Base-by-base conservation (phyloP, 805 yeast genomes). In the Saturnispora diversa region DNA sequence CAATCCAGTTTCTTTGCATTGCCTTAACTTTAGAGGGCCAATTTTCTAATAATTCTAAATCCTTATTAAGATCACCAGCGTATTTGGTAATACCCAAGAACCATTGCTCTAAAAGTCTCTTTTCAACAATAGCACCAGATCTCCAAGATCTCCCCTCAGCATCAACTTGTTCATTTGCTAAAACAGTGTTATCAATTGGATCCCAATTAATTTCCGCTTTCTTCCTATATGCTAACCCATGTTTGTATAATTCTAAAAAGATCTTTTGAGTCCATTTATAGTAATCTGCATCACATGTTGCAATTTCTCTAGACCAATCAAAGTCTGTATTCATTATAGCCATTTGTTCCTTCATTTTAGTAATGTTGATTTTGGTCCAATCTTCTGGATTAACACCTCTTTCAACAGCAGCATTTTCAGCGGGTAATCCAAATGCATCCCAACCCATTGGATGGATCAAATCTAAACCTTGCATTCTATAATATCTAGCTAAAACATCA, bases 341-440 rank as follows among this genome's bases (percentile, higher is more conserved):
- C 82, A 87, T 75, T 60, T 92, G 97, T 15, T 65, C 68, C 53
- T 81, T 84, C 98, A 92, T 92, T 51, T 78, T 83, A 1, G 59
- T 63, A n/a, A 92, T 86, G 56, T 92, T 92, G 12, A 65, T 53
- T 31, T 64, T 68, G 0, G 98, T 92, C 98, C 98, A 92, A 1
- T 60, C 70, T 0, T 75, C 73, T 0, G 98, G 97, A 46, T 75
- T 76, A 10, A 85, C 69, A 1, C 77, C 76, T 46, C 94, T 64
- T 58, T 88, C 95, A 23, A 86, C 79, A 0, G 98, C 98, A 0
- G 98, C 98, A 59, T 92, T 92, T 58, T 92, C 98, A 1, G 98
- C 98, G 0, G 98, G 98, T 21, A 92, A 66, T 1, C 98, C 98
- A 68, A 92, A 92, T 0, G 97, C 95, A 66, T 92, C 98, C 97